Percentiles rank a stretch among this genome's conserved stretches.
Evolutionary conservation across 352 stramenopile genomes (phyloP).

Genomic region (Globisporangium parvum): DNA sequence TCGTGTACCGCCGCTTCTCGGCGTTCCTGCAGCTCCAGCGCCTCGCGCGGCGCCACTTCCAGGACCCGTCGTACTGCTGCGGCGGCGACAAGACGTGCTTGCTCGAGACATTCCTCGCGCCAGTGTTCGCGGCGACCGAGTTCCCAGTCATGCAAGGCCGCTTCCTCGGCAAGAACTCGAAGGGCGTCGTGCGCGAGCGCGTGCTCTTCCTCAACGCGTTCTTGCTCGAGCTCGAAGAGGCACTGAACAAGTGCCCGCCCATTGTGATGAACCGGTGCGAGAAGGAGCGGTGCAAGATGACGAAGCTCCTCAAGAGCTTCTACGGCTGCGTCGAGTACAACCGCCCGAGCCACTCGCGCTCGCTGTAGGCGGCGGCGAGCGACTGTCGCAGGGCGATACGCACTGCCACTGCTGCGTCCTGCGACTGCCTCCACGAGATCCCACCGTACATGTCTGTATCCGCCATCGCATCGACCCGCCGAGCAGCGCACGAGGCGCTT

Average conservation of each 20-base stretch:
- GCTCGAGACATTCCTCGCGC: constrained; percentile 58
- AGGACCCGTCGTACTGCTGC: constrained; percentile 58
- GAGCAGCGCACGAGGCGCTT: too few species aligned
- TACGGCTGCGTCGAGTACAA: constrained; percentile 58
- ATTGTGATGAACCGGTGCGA: constrained; percentile 70
- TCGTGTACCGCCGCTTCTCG: constrained; percentile 84
- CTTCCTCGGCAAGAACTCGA: constrained; percentile 78
- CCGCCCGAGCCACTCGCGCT: constrained; percentile 33
- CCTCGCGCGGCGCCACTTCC: constrained; percentile 59
- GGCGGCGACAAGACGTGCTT: constrained; percentile 60
- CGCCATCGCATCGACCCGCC: too few species aligned
- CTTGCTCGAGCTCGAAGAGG: constrained; percentile 65
- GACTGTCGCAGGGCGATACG: too few species aligned
- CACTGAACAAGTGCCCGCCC: constrained; percentile 69
- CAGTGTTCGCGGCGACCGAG: constrained; percentile 65
- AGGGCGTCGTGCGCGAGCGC: constrained; percentile 66
- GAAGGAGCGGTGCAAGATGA: constrained; percentile 77
- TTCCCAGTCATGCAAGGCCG: constrained; percentile 68
- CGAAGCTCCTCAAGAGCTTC: constrained; percentile 85
- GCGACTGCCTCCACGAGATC: background rate
- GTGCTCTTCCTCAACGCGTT: constrained; percentile 83
- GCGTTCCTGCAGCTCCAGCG: constrained; percentile 82
- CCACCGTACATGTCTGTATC: too few species aligned
- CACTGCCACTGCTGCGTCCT: too few species aligned
- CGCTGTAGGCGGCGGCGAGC: too few species aligned